A percentile compares a stretch with the other conserved stretches of the same genome.
phyloP scores from a whole-genome alignment of 129 eudicot genomes.

The Logfia minima region DNA sequence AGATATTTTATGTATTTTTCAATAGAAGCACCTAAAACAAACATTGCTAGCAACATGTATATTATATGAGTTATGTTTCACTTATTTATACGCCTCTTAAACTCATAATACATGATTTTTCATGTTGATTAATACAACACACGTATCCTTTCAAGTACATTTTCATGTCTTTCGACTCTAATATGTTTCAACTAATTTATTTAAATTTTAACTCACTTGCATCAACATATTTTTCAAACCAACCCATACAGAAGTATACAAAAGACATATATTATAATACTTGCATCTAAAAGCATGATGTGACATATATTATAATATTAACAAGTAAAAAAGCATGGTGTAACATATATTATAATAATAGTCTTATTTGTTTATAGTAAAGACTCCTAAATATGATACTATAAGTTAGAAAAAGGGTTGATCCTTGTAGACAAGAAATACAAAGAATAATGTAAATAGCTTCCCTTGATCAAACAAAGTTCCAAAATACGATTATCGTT shows the following conservation, averaged over 20 bases:
- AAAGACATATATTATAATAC: not conserved
- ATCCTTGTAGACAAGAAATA: not conserved
- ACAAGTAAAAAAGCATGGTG: slow-evolving; percentile 5
- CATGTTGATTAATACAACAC: not conserved
- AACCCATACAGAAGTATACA: not conserved
- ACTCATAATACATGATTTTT: not conserved
- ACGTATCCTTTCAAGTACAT: not conserved
- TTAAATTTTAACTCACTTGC: no score
- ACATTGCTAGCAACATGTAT: not conserved
- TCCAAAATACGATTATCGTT: slow-evolving; percentile 30
- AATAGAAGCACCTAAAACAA: no score
- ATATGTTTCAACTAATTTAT: not conserved
- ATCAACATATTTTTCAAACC: not conserved
- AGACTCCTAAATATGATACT: not conserved
- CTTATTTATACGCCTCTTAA: not conserved
- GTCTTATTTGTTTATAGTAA: not conserved
- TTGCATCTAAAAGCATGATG: not conserved
- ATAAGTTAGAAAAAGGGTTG: not conserved
- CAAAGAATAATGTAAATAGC: not conserved
- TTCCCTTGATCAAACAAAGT: not conserved
- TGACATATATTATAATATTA: not conserved
- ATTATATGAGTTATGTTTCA: not conserved
- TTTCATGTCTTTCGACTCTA: not conserved
- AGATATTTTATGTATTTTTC: no score
- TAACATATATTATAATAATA: not conserved